phyloP scores from a whole-genome alignment of 176 grass and related monocot species.

The Raddia guianensis region DNA sequence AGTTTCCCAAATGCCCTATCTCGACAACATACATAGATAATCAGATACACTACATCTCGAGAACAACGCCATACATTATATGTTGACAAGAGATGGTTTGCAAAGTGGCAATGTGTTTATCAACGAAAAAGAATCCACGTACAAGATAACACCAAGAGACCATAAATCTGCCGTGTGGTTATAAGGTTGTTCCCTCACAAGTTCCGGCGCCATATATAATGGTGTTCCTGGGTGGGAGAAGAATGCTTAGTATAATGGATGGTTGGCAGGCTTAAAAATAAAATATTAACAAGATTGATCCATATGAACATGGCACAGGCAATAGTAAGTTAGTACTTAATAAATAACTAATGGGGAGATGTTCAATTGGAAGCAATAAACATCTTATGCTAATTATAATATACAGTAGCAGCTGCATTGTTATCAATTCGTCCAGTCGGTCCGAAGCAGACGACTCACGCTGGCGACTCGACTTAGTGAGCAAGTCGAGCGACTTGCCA shows the following conservation, averaged over 20 bases:
- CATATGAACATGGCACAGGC: not conserved
- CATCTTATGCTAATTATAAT: not conserved
- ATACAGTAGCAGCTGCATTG: not conserved
- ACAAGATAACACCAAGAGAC: slow-evolving; percentile 99
- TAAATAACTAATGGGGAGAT: not conserved
- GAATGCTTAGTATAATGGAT: slow-evolving; percentile 32
- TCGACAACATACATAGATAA: too few relatives aligned
- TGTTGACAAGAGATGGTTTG: slow-evolving; percentile 16
- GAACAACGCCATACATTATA: not conserved
- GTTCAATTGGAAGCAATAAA: slow-evolving; percentile 20
- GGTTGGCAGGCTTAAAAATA: not conserved
- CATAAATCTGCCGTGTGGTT: slow-evolving; percentile 96
- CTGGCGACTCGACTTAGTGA: too few relatives aligned
- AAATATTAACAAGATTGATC: not conserved
- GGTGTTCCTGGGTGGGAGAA: slow-evolving; percentile 69
- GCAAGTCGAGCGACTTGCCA: too few relatives aligned
- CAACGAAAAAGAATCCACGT: slow-evolving; percentile 34
- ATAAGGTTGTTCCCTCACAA: slow-evolving; percentile 96
- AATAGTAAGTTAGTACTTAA: slow-evolving; percentile 1
- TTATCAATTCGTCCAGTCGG: too few relatives aligned
- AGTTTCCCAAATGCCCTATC: too few relatives aligned
- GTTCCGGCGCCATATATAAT: slow-evolving; percentile 98
- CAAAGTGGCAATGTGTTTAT: slow-evolving; percentile 10
- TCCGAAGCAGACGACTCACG: too few relatives aligned
- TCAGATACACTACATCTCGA: too few relatives aligned